Base-by-base conservation (phyloP, 306 rosid species). In the Sechiopsis laciniata region DNA sequence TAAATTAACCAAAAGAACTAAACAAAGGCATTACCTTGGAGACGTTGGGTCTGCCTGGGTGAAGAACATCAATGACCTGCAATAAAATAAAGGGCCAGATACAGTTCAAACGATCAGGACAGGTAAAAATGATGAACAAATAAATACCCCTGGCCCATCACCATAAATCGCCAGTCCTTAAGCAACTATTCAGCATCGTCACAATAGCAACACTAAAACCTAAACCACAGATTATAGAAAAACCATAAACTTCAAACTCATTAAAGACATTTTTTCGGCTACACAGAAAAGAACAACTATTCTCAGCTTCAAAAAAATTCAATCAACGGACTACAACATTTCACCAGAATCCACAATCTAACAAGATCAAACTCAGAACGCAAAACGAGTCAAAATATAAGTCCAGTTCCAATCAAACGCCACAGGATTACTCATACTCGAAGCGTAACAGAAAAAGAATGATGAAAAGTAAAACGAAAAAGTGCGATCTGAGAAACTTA, bases 31-130 rank as follows among this genome's bases (percentile, higher is more conserved):
- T 53, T 21, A 80, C 80, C 84, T 80, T 80, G 12, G 84, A 73
- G 24, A 76, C 75, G 62, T 80, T 76, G 6, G 84, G 78, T 14
- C 73, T 56, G 7, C 80, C 80, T 4, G 78, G 84, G 65, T 80
- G 84, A 57, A 80, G 77, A 72, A 80, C 83, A 73, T 80, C 83
- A 37, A 80, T 76, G 50, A 80, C 54, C 80, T 76, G 48, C 48
- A 26, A 46, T 19, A 50, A 68, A 68, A 66, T 40, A 22, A 70
- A 1, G 15, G 17, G 15, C 56, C 37, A 59, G 26, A 42, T 1
- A 42, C 48, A 3, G 7, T 12, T 10, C 37, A 52, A 22, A 26
- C 13, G 48, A 32, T 2, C 37, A 32, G 37, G 5, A 32, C 37
- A 0, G 37, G 5, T 32, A 0, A 32, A 26, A 32, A 32, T 32